Base-by-base conservation (phyloP, 2,329 filamentous ascomycete genomes). In the Tolypocladium ophioglossoides region DNA sequence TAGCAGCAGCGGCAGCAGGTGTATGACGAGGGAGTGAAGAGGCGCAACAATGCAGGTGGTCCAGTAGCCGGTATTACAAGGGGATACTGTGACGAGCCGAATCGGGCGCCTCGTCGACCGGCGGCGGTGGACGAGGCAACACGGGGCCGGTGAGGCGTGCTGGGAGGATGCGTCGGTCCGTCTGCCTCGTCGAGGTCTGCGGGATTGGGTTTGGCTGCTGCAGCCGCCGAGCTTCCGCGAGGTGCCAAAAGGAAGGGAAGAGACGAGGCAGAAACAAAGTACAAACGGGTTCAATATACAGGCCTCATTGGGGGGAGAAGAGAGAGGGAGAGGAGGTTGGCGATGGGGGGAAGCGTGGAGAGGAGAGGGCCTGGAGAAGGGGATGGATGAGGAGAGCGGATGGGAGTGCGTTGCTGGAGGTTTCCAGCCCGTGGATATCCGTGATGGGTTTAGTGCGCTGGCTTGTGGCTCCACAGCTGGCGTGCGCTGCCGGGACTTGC, bases 1-100 rank as follows among this genome's bases (percentile, higher is more conserved):
- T 38, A 44, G 48, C 24, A 47, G 50, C 41, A 30, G 41, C 24
- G 16, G 44, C 24, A 5, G 24, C 44, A 16, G 41, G 24, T 27
- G 44, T 47, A 18, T 24, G 34, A 50, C 34, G 41, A 48, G 35
- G 39, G 44, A 54, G 50, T 24, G 39, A 38, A 52, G 35, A 50
- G 50, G 50, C 50, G 52, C 38, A 39, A 51, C 34, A 52, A 50
- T 52, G 56, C 47, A 50, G 57, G 34, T 61, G 50, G 37, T 62
- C 60, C 63, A 64, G 64, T 59, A 63, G 59, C 64, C 63, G 64
- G 59, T 68, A 69, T 69, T 68, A 69, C 64, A 69, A 68, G 58
- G 55, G 57, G 58, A 62, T 64, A 63, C 63, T 65, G 54, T 54
- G 58, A 58, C 52, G 57, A 57, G 51, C 40, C 38, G 56, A 41